phyloP scores from a whole-genome alignment of 306 rosid species.

The Erythrophleum fordii region DNA sequence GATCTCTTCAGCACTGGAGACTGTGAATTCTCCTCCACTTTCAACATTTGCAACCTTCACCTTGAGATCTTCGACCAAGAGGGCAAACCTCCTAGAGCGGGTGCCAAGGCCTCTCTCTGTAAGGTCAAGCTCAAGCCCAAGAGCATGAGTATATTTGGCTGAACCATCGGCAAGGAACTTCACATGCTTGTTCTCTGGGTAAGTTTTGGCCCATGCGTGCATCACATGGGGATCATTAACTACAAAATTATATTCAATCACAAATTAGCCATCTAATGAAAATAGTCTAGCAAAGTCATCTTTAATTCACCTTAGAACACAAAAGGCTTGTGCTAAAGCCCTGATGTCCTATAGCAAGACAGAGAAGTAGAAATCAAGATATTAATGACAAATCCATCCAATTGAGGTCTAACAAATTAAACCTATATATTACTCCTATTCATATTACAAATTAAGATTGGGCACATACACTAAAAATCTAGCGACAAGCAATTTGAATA shows the following conservation, averaged over 20 bases:
- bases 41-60: conserved; percentile 91
- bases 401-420: background rate
- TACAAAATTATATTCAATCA: conserved; percentile 38
- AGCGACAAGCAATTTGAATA: background rate
- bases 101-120: conserved; percentile 75
- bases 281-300: background rate
- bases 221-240: conserved; percentile 94
- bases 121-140: conserved; percentile 93
- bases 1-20: conserved; percentile 92
- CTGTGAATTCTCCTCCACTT: conserved; percentile 74
- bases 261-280: conserved; percentile 19
- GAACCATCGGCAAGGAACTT: conserved; percentile 97
- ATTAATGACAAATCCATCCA: background rate
- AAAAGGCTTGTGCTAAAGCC: background rate
- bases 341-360: background rate
- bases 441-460: background rate
- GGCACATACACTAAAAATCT: background rate
- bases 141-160: conserved; percentile 69
- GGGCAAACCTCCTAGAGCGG: conserved; percentile 85
- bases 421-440: background rate
- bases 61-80: conserved; percentile 78
- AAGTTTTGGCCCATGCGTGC: conserved; percentile 86
- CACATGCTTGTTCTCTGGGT: conserved; percentile 87
- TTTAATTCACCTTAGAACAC: background rate
- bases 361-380: too few relatives aligned